Evolutionary conservation across 169 alveolate species (phyloP).

Genomic region (Blepharisma undulans): DNA sequence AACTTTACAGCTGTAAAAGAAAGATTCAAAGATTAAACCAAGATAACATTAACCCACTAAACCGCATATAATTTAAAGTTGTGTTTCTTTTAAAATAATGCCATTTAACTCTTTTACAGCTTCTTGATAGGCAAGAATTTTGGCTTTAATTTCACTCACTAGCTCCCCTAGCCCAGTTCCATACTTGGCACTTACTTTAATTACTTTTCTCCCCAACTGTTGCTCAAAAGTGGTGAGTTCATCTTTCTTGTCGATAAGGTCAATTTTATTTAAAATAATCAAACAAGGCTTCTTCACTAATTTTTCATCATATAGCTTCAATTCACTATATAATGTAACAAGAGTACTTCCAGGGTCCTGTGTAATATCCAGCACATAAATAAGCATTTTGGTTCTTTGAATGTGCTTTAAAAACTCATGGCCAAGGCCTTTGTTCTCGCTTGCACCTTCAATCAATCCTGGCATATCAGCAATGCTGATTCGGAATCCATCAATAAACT

Average conservation of each 20-base stretch:
- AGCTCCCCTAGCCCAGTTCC: slow-evolving; percentile 47
- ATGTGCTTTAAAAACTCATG: slow-evolving; percentile 88
- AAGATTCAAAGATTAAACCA: background rate
- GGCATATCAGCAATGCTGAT: slow-evolving; percentile 90
- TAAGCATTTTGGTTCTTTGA: slow-evolving; percentile 82
- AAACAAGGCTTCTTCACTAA: slow-evolving; percentile 51
- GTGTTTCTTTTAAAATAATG: too few species aligned
- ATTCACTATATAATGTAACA: slow-evolving; percentile 45
- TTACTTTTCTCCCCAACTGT: background rate
- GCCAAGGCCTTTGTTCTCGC: slow-evolving; percentile 89
- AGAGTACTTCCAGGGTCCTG: slow-evolving; percentile 40
- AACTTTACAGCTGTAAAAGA: background rate
- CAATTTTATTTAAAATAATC: slow-evolving; percentile 61
- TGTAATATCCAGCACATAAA: slow-evolving; percentile 65
- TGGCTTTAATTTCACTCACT: slow-evolving; percentile 25
- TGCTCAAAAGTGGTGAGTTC: slow-evolving; percentile 4
- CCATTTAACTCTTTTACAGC: background rate
- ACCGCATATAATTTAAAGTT: background rate
- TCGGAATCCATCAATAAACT: slow-evolving; percentile 68
- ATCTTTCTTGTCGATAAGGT: slow-evolving; percentile 37
- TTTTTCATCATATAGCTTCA: slow-evolving; percentile 38
- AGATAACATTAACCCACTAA: background rate
- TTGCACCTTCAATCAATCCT: slow-evolving; percentile 91
- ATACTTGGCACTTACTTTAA: slow-evolving; percentile 44
- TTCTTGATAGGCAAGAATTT: background rate